These are phyloP conservation scores for Coniochaeta sp. DNA, from an alignment of 2,329 filamentous ascomycete genomes.

Conservation along the genomic window DNA sequence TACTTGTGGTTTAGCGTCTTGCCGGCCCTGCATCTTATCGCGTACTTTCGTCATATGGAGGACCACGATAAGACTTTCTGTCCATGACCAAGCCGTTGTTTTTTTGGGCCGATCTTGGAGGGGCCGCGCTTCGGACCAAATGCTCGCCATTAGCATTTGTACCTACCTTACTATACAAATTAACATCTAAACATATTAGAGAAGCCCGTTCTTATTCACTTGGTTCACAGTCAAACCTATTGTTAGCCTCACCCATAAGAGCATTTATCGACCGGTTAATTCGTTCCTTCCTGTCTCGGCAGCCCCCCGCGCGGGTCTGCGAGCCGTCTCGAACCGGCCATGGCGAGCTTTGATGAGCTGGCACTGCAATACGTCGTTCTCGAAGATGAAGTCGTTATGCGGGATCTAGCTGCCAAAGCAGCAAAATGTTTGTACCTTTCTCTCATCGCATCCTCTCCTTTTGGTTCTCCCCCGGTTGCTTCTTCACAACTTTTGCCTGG, in stretches of 20 bases:
- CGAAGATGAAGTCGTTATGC: slow-evolving; percentile 34
- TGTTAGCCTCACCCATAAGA: neutral
- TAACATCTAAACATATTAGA: no score
- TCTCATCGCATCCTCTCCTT: neutral
- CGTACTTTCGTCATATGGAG: slow-evolving; percentile 9
- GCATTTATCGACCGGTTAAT: neutral
- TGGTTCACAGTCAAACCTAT: neutral
- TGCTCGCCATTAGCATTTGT: neutral
- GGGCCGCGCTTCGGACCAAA: neutral
- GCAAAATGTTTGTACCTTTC: slow-evolving; percentile 26
- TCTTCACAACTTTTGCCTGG: neutral
- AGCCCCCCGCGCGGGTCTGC: neutral
- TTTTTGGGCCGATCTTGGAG: neutral
- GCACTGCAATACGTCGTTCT: slow-evolving; percentile 47
- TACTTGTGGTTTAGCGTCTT: slow-evolving; percentile 13
- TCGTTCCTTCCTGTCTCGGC: neutral
- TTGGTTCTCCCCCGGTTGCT: neutral
- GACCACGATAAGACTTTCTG: slow-evolving; percentile 14
- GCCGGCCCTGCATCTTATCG: neutral
- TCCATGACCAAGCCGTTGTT: neutral
- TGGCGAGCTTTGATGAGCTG: slow-evolving; percentile 44
- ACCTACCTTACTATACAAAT: no score
- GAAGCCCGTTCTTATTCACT: no score
- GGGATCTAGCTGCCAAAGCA: slow-evolving; percentile 34
- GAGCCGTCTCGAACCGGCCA: slow-evolving; percentile 14